Percentiles rank a stretch among this genome's conserved stretches.
phyloP scores from a whole-genome alignment of 805 yeast species.

The Metschnikowia peoriensis region DNA sequence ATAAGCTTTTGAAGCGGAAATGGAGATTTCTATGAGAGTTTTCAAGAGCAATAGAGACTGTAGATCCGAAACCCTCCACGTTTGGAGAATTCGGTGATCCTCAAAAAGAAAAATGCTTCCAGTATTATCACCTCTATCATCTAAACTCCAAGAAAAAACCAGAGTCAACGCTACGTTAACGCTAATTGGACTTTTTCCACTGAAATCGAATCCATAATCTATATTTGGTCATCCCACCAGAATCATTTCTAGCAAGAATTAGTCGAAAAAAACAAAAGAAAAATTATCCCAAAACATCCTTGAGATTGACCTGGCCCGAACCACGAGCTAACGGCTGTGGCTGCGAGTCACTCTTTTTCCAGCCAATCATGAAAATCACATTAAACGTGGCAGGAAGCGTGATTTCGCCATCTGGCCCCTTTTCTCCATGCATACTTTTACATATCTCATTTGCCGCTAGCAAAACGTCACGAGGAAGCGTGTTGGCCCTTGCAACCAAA shows the following conservation, averaged over 20 bases:
- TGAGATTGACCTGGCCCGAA: constrained; percentile 62
- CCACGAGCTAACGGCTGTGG: constrained; percentile 77
- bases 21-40: too few relatives aligned
- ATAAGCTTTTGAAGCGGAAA: too few relatives aligned
- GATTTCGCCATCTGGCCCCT: constrained; percentile 41
- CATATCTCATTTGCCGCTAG: constrained; percentile 79
- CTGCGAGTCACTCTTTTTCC: constrained; percentile 72
- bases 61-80: too few relatives aligned
- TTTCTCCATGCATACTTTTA: constrained; percentile 64
- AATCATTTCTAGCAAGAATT: neutral
- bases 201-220: too few relatives aligned
- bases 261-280: neutral
- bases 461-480: constrained; percentile 55
- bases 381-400: constrained; percentile 78
- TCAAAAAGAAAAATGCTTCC: too few relatives aligned
- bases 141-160: too few relatives aligned
- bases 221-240: too few relatives aligned
- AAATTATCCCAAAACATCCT: constrained; percentile 49
- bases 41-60: too few relatives aligned
- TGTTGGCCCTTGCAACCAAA: constrained; percentile 45
- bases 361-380: constrained; percentile 81
- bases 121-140: too few relatives aligned
- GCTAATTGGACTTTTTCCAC: too few relatives aligned
- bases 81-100: too few relatives aligned
- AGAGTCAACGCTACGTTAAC: too few relatives aligned